phyloP scores from a whole-genome alignment of 1,139 yeast species.

The Pichia sp. region DNA sequence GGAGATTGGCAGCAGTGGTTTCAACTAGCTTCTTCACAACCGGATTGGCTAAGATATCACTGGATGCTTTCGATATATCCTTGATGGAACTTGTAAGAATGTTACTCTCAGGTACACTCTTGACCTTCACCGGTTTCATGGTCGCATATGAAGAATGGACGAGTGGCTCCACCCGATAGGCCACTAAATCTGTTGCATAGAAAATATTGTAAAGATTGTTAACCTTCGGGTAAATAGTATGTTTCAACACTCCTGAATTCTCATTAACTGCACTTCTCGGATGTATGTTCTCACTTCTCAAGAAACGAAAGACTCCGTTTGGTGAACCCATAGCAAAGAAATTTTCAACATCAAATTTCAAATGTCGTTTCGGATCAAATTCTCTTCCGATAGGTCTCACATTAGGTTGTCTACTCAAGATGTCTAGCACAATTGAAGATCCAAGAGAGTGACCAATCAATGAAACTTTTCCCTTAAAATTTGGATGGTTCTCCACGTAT shows the following conservation, averaged over 20 bases:
- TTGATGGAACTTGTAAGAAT: slow-evolving; percentile 39
- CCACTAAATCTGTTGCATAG: slow-evolving; percentile 87
- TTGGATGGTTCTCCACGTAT: slow-evolving; percentile 60
- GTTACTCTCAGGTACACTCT: slow-evolving; percentile 46
- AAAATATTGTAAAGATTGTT: slow-evolving; percentile 64
- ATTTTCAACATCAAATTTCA: slow-evolving; percentile 72
- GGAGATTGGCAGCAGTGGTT: too few relatives aligned
- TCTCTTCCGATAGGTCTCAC: slow-evolving; percentile 33
- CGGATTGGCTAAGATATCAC: slow-evolving; percentile 26
- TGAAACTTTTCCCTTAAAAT: slow-evolving; percentile 72
- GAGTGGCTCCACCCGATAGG: slow-evolving; percentile 80
- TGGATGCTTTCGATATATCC: slow-evolving; percentile 30
- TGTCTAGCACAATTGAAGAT: slow-evolving; percentile 75
- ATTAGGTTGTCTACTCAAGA: slow-evolving; percentile 53
- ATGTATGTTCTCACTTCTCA: slow-evolving; percentile 46
- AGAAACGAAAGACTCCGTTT: slow-evolving; percentile 79
- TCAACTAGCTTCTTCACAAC: too few relatives aligned
- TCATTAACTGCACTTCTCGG: slow-evolving; percentile 24
- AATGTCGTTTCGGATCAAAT: slow-evolving; percentile 27
- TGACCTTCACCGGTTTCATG: slow-evolving; percentile 42
- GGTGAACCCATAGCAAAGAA: slow-evolving; percentile 87
- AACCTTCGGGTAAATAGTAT: slow-evolving; percentile 40
- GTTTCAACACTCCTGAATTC: slow-evolving; percentile 2
- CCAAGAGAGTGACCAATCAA: slow-evolving; percentile 90
- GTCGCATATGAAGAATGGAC: slow-evolving; percentile 39